Evolutionary conservation across 2,329 filamentous ascomycete genomes (phyloP).

Genomic region (Penicillium fuscoglaucum): DNA sequence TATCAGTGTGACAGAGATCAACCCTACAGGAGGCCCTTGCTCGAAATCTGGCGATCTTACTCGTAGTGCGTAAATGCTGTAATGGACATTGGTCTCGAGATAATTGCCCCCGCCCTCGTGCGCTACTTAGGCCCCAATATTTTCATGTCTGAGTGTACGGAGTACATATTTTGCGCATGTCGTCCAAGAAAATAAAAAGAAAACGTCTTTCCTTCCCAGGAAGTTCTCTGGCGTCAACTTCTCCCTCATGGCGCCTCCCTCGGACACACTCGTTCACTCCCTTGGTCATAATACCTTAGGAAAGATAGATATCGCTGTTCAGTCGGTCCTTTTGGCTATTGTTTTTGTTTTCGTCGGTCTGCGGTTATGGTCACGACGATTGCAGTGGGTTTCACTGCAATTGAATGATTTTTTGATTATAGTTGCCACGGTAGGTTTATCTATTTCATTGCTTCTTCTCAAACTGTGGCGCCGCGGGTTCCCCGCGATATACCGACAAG

Average conservation of each 20-base stretch:
- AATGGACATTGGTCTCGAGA: constrained; percentile 49
- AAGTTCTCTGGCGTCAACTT: constrained; percentile 1
- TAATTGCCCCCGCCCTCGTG: constrained; percentile 35
- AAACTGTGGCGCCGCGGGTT: neutral
- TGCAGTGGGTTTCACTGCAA: constrained; percentile 11
- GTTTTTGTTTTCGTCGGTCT: constrained; percentile 16
- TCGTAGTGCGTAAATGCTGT: neutral
- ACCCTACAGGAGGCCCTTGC: constrained; percentile 1
- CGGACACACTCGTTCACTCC: constrained; percentile 12
- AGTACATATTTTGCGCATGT: neutral
- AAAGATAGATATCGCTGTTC: constrained; percentile 21
- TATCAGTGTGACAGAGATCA: neutral
- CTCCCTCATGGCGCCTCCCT: constrained; percentile 12
- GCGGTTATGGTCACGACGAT: constrained; percentile 21
- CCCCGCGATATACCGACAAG: neutral
- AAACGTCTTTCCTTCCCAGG: neutral
- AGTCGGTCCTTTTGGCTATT: constrained; percentile 17
- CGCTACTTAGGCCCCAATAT: neutral
- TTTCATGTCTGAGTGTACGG: neutral
- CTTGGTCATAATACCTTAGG: constrained; percentile 25
- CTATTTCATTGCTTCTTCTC: neutral
- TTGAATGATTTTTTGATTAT: constrained; percentile 23
- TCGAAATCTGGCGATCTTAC: constrained; percentile 3
- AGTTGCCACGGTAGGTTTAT: constrained; percentile 14
- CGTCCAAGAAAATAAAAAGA: neutral